These are phyloP conservation scores for Phycomyces nitens DNA, from an alignment of 192 early-diverging fungal genomes.

Conservation along the genomic window DNA sequence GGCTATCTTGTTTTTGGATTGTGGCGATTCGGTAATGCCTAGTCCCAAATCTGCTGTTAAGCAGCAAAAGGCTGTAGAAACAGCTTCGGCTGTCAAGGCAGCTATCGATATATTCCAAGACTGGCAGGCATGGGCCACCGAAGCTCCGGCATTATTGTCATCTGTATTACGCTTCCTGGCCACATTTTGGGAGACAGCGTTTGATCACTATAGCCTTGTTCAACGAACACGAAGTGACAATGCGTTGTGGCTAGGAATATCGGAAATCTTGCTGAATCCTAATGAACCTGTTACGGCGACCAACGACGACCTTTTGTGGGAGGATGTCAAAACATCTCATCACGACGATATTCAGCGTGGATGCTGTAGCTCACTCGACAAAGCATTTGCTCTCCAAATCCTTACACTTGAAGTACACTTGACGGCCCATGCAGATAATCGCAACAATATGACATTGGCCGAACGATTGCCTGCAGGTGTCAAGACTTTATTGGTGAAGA, in stretches of 20 bases:
- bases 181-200: constrained; percentile 45
- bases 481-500: constrained; percentile 18
- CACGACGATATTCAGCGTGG: constrained; percentile 7
- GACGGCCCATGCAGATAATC: constrained; percentile 1
- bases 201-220: constrained; percentile 38
- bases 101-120: constrained; percentile 37
- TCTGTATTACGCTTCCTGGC: constrained; percentile 42
- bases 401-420: constrained; percentile 24
- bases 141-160: constrained; percentile 38
- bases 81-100: constrained; percentile 36
- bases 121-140: constrained; percentile 24
- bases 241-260: constrained; percentile 41
- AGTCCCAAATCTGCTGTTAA: constrained; percentile 32
- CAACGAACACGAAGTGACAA: constrained; percentile 37
- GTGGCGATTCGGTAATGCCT: constrained; percentile 29
- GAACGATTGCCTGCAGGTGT: constrained; percentile 24
- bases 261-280: constrained; percentile 31
- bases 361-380: constrained; percentile 19
- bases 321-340: not conserved
- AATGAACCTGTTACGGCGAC: constrained; percentile 19
- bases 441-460: not conserved
- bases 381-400: constrained; percentile 16
- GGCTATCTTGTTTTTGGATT: constrained; percentile 35
- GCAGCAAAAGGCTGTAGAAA: constrained; percentile 3
- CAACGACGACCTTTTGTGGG: not conserved